phyloP scores from a whole-genome alignment of 768 basidiomycete species.

The Epithele typhae region DNA sequence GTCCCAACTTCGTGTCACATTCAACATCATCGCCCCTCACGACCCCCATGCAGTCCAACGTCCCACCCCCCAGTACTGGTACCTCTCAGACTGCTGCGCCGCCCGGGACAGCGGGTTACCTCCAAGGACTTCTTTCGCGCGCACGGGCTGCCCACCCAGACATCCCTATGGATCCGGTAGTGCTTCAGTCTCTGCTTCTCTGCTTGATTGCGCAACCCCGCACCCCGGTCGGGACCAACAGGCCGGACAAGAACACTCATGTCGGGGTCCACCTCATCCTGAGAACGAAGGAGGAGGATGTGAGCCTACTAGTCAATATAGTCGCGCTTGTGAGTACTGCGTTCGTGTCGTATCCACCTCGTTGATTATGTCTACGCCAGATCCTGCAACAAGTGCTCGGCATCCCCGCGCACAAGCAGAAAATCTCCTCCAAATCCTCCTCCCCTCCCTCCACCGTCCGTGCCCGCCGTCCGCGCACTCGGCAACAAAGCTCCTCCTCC shows the following conservation, averaged over 20 bases:
- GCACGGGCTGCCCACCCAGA: slow-evolving; percentile 41
- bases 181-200: slow-evolving; percentile 63
- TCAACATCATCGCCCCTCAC: no score
- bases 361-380: slow-evolving; percentile 31
- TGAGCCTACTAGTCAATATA: slow-evolving; percentile 53
- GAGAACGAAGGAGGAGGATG: slow-evolving; percentile 61
- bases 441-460: slow-evolving; percentile 19
- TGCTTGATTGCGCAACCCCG: slow-evolving; percentile 47
- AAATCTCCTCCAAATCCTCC: slow-evolving; percentile 34
- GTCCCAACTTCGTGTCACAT: no score
- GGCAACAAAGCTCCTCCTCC: slow-evolving; percentile 22
- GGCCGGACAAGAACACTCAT: slow-evolving; percentile 4
- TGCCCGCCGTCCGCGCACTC: slow-evolving; percentile 21
- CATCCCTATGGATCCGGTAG: slow-evolving; percentile 56
- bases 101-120: slow-evolving; percentile 20
- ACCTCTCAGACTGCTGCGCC: no score
- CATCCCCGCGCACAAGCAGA: slow-evolving; percentile 51
- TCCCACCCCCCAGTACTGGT: no score
- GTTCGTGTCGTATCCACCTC: no score
- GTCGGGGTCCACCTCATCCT: slow-evolving; percentile 62
- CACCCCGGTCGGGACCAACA: slow-evolving; percentile 3
- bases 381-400: slow-evolving; percentile 59
- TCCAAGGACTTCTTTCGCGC: slow-evolving; percentile 37
- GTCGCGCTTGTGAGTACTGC: slow-evolving; percentile 46
- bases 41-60: no score